A percentile compares a stretch with the other conserved stretches of the same genome.
These are phyloP conservation scores for Nasturtium officinale DNA, from an alignment of 345 rosid genomes.

Conservation along the genomic window DNA sequence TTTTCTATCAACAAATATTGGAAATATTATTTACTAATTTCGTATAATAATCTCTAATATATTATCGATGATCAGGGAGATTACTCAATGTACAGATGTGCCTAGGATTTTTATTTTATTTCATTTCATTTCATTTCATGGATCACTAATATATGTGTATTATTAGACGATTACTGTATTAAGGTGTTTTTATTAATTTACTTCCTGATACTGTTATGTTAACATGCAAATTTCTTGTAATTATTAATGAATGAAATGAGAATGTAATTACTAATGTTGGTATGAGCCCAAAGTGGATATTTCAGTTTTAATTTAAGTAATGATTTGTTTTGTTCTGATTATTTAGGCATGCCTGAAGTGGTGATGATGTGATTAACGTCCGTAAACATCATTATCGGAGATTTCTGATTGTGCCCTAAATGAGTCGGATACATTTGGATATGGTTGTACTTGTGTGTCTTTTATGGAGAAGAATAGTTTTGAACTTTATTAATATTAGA, in stretches of 20 bases:
- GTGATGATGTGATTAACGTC: slow-evolving; percentile 28
- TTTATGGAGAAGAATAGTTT: slow-evolving; percentile 14
- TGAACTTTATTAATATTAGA: too few species aligned
- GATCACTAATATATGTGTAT: neutral
- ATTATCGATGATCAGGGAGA: neutral
- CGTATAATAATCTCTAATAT: slow-evolving; percentile 9
- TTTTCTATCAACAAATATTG: slow-evolving; percentile 9
- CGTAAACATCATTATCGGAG: slow-evolving; percentile 26
- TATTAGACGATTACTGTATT: too few species aligned
- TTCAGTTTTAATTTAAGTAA: neutral
- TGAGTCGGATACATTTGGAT: slow-evolving; percentile 11
- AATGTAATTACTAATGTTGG: slow-evolving; percentile 20
- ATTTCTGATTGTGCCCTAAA: slow-evolving; percentile 10
- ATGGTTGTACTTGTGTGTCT: slow-evolving; percentile 32
- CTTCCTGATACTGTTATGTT: neutral
- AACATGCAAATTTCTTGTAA: slow-evolving; percentile 23
- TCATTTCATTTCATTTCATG: neutral
- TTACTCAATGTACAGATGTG: slow-evolving; percentile 15
- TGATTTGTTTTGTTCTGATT: neutral
- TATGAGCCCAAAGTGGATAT: neutral
- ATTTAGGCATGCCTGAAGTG: slow-evolving; percentile 39
- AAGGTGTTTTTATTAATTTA: neutral
- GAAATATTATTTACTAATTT: slow-evolving; percentile 31
- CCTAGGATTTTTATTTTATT: slow-evolving; percentile 19
- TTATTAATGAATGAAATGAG: slow-evolving; percentile 26